phyloP scores from a whole-genome alignment of 345 rosid genomes.

The Brassica incana region DNA sequence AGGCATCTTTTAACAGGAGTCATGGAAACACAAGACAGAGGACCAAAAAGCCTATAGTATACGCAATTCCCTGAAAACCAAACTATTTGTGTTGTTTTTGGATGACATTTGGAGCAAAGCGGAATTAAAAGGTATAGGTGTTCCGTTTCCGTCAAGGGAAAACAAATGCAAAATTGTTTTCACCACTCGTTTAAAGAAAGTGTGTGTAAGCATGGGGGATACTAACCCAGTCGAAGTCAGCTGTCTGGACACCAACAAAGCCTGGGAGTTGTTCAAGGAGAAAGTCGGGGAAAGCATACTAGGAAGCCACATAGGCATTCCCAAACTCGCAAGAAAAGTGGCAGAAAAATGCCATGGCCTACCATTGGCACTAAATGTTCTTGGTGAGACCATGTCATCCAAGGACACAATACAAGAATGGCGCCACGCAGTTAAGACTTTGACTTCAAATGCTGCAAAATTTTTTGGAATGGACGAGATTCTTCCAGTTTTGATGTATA shows the following conservation, averaged over 20 bases:
- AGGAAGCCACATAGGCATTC: neutral
- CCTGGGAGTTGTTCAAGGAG: neutral
- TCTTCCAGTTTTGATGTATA: neutral
- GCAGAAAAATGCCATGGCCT: neutral
- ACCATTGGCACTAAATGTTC: neutral
- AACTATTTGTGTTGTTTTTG: neutral
- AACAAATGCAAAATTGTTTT: constrained; percentile 21
- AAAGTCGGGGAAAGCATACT: neutral
- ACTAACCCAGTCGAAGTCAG: neutral
- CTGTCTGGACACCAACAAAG: neutral
- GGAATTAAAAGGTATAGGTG: constrained; percentile 9
- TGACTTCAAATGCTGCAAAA: neutral
- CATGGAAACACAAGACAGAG: neutral
- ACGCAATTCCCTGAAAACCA: neutral
- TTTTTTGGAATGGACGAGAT: neutral
- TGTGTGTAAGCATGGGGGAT: constrained; percentile 20
- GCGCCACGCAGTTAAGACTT: neutral
- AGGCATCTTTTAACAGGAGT: neutral
- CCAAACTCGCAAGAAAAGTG: neutral
- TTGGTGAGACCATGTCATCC: neutral
- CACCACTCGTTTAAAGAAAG: constrained; percentile 22
- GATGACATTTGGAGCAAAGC: constrained; percentile 31
- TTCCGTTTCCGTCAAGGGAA: neutral
- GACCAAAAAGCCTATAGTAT: neutral
- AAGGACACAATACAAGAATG: neutral